Evolutionary conservation across 495 filamentous ascomycete species (phyloP), one percentile per base, ranked within the genome.

Genomic region (Penicillium alfredii): DNA sequence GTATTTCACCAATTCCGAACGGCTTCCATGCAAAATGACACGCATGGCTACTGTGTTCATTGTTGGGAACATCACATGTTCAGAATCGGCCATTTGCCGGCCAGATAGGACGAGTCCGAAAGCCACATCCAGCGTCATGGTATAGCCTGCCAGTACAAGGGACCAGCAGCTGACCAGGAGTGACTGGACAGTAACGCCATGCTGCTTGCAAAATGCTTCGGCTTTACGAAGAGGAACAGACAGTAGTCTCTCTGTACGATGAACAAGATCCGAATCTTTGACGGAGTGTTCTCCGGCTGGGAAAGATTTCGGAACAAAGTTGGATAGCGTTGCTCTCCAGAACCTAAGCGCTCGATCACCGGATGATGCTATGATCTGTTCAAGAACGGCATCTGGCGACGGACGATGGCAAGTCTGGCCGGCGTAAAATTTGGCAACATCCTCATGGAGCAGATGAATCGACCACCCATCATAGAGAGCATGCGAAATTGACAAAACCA

Each of bases 381-480:
- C 49, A 4, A 60, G 48, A 12, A 69, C 56, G 4, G 54, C 45
- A 17, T 68, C 58, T 0, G 55, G 40, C 0, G 30, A 16, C 3
- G 44, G 47, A 9, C 53, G 53, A 6, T 24, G 17, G 29, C 50
- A 57, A 4, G 40, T 14, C 11, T 44, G 38, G 7, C 58, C 61
- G 10, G 43, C 32, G 35, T 68, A 70, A 5, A 47, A 48, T 3
- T 39, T 51, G 20, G 61, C 61, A 10, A 89, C 60, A 23, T 72
- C 64, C n/a, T 70, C 63, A 8, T 95, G 65, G 0, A 95, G 54
- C 10, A 88, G 58, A 4, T 73, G 63, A 12, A 94, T 70, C 33
- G 86, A 90, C 51, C 72, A 83, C 6, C 83, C 89, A 58, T 97
- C 90, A 51, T 96, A 97, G 0, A 96, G 63, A 3, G 78, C 86